Conservation (phyloP, 2,329 filamentous ascomycete genomes). For the Cordyceps pruinosa region DNA sequence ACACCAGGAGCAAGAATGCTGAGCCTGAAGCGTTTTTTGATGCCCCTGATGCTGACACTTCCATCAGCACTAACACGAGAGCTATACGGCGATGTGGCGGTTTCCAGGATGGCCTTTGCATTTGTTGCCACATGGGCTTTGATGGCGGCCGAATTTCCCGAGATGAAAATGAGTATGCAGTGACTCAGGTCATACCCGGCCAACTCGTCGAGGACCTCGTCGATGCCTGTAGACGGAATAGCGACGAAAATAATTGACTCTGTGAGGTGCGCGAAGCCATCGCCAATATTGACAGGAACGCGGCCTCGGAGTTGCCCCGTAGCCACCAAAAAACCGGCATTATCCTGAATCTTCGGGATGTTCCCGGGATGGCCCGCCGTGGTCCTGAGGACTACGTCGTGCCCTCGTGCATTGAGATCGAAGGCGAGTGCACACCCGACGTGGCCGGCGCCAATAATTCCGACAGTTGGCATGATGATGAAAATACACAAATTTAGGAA, state of each 20-base stretch:
- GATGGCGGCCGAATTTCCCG: neutral
- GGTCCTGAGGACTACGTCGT: constrained; percentile 6
- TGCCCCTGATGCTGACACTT: constrained; percentile 9
- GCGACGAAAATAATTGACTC: neutral
- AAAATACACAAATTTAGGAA: neutral
- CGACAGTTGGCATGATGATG: neutral
- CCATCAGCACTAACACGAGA: constrained; percentile 12
- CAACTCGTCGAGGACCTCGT: neutral
- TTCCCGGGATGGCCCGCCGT: constrained; percentile 7
- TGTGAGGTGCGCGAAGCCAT: neutral
- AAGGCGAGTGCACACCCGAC: constrained; percentile 15
- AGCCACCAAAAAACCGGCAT: neutral
- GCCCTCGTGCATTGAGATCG: constrained; percentile 5
- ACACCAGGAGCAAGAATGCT: neutral
- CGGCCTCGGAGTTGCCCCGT: neutral
- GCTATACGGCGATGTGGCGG: constrained; percentile 13
- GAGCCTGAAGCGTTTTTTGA: constrained; percentile 12
- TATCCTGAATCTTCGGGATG: neutral
- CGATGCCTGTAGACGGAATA: constrained; percentile 1
- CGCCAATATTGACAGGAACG: neutral
- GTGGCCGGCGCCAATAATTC: constrained; percentile 15
- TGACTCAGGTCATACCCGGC: neutral
- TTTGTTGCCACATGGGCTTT: neutral
- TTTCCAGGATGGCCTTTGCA: constrained; percentile 8
- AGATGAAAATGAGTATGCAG: constrained; percentile 1